Evolutionary conservation across 1,139 yeast species (phyloP), one percentile per base, ranked within the genome.

Genomic region (Sugiyamaella sp.): DNA sequence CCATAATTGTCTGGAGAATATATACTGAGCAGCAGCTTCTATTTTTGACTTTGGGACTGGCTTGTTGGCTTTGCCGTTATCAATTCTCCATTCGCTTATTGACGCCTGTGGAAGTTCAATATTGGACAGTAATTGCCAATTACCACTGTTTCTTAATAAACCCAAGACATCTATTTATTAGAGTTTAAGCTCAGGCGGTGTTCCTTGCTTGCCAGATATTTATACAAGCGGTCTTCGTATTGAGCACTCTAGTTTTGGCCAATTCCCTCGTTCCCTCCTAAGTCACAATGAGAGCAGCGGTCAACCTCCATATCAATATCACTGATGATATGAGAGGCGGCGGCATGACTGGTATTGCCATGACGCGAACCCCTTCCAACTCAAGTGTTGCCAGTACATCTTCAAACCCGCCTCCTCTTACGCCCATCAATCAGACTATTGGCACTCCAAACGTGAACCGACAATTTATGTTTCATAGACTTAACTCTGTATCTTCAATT

Each of bases 401-500:
- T 8, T 41, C 46, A 25, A 25, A 25, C 37, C 46, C 46, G 2
- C 51, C 53, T 20, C 62, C 62, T 8, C 42, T 54, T 46, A 59
- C 62, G 19, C 62, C 62, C 3, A 41, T 57, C n/a, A 54, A 48
- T 21, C 62, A 59, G 41, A 50, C 54, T 25, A 54, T 56, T 45
- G 40, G 52, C 21, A 43, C 54, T 17, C 52, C 52, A 16, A 55
- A 46, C 17, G 43, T 41, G 2, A 37, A 45, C 19, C 33, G 43
- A 5, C 55, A 47, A 21, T 50, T 52, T 32, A 51, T 59, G 50
- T 53, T 57, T 43, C 66, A 60, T 46, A 57, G 66, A 8, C 60
- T 63, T 32, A 66, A 66, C 49, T 59, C 65, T 20, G 66, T 64
- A 16, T 62, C 66, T 43, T 59, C 65, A 27, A 58, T 65, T 2